phyloP scores from a whole-genome alignment of 2,329 filamentous ascomycete species.

The Penicillium sp. region DNA sequence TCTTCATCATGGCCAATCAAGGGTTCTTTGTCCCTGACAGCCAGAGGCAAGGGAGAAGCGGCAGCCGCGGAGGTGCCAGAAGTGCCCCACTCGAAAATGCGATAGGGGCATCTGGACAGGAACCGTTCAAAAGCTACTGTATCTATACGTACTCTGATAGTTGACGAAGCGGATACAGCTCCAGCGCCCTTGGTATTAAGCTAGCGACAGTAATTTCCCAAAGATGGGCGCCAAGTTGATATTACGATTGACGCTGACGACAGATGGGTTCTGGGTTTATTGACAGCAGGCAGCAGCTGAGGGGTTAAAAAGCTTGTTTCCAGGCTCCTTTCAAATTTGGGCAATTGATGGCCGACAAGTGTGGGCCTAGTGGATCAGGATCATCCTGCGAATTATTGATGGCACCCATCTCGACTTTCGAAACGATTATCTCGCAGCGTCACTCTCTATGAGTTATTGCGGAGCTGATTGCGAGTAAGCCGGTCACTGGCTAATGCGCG shows the following conservation, averaged over 20 bases:
- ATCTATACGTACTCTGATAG: not conserved
- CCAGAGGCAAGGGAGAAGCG: not conserved
- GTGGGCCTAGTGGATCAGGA: conserved; percentile 5
- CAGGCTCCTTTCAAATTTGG: not conserved
- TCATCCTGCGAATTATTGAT: conserved; percentile 9
- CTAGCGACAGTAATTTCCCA: not conserved
- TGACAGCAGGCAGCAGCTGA: not conserved
- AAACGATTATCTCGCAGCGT: not conserved
- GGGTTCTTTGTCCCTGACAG: not conserved
- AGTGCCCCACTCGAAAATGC: not conserved
- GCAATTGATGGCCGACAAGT: not conserved
- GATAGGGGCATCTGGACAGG: not conserved
- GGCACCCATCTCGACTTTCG: not conserved
- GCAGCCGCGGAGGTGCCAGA: not conserved
- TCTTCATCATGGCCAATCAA: not conserved
- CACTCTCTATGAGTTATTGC: no score
- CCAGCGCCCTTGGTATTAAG: not conserved
- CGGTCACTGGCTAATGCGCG: not conserved
- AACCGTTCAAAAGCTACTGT: not conserved
- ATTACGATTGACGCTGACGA: not conserved
- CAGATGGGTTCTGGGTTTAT: not conserved
- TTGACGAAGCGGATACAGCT: not conserved
- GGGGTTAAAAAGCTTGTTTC: not conserved
- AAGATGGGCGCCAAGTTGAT: not conserved
- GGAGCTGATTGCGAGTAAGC: not conserved